Conservation (phyloP, 2,329 filamentous ascomycete genomes). For the Penicillium sp. region DNA sequence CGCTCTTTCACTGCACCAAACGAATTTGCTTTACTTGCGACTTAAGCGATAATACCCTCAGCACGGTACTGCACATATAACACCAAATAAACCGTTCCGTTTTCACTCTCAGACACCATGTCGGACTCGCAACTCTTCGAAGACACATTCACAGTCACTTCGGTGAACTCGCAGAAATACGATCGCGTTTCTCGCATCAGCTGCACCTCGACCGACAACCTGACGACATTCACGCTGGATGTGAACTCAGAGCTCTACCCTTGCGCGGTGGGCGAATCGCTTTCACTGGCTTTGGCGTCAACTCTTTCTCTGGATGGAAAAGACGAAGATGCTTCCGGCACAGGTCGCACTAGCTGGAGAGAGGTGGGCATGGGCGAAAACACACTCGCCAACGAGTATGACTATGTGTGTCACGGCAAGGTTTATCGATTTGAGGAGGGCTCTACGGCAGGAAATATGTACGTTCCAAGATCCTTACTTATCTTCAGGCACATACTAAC, state of each 20-base stretch:
- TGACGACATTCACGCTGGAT: slow-evolving; percentile 78
- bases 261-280: slow-evolving; percentile 65
- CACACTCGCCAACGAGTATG: slow-evolving; percentile 52
- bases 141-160: slow-evolving; percentile 79
- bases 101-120: slow-evolving; percentile 45
- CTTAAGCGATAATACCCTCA: not conserved
- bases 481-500: slow-evolving; percentile 18
- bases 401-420: slow-evolving; percentile 52
- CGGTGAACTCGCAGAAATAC: slow-evolving; percentile 81
- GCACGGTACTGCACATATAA: not conserved
- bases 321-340: slow-evolving; percentile 64
- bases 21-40: not conserved
- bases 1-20: not conserved
- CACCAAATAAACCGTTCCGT: not conserved
- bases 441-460: slow-evolving; percentile 77
- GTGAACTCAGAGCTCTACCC: slow-evolving; percentile 93
- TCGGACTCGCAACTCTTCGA: slow-evolving; percentile 92
- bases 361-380: slow-evolving; percentile 58
- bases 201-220: slow-evolving; percentile 69
- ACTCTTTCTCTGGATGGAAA: slow-evolving; percentile 86
- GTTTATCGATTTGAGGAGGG: slow-evolving; percentile 51
- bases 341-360: slow-evolving; percentile 67
- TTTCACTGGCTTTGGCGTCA: slow-evolving; percentile 78
- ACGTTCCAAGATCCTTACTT: slow-evolving; percentile 37
- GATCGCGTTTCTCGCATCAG: slow-evolving; percentile 87